phyloP scores from a whole-genome alignment of 2,329 filamentous ascomycete species.

The Ceratocystiopsis sp. region DNA sequence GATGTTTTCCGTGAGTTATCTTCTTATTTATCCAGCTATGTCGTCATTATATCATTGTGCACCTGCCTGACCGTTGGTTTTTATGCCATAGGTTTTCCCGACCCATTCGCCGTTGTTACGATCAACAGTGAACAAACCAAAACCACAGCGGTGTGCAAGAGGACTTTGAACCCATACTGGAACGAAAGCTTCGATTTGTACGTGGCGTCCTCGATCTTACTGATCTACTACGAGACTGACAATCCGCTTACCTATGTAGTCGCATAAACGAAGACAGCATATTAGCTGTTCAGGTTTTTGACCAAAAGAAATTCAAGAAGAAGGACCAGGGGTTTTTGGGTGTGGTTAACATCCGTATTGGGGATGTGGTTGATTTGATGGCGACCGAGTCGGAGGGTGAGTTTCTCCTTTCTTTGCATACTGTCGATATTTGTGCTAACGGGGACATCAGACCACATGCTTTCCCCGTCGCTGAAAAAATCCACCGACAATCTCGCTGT shows the following conservation, averaged over 20 bases:
- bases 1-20: constrained; percentile 84
- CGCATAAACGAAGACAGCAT: constrained; percentile 89
- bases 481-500: constrained; percentile 96
- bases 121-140: constrained; percentile 96
- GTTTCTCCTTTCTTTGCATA: not conserved
- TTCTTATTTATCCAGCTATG: not conserved
- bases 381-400: constrained; percentile 68
- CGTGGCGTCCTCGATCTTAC: constrained; percentile 9
- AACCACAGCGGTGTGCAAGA: constrained; percentile 93
- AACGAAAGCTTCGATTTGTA: constrained; percentile 99
- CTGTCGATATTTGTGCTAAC: not conserved
- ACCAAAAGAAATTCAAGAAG: constrained; percentile 99
- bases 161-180: constrained; percentile 99
- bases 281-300: constrained; percentile 93
- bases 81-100: constrained; percentile 59
- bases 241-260: constrained; percentile 29
- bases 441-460: constrained; percentile 72
- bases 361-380: constrained; percentile 82
- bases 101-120: constrained; percentile 94
- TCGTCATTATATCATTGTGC: constrained; percentile 6
- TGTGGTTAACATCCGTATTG: constrained; percentile 92
- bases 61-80: too few species aligned
- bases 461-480: constrained; percentile 91
- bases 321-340: constrained; percentile 98
- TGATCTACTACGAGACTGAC: constrained; percentile 5